phyloP scores from a whole-genome alignment of 2,329 filamentous ascomycete species.

The Mycosphaerella arachidis region DNA sequence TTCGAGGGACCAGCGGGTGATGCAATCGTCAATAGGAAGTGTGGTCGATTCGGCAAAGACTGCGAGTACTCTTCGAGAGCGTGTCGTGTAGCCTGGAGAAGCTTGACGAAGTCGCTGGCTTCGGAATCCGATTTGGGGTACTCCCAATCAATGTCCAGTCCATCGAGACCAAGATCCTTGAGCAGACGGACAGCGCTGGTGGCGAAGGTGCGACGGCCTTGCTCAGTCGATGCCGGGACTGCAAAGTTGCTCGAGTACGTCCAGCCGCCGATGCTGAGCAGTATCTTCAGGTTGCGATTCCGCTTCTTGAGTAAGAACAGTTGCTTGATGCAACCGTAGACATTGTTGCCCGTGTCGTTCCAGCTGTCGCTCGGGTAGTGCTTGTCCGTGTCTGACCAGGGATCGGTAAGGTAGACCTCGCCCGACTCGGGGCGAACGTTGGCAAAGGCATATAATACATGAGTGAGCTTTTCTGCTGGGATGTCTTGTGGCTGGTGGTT shows the following conservation, averaged over 20 bases:
- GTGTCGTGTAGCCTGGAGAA: slow-evolving; percentile 37
- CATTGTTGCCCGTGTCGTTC: slow-evolving; percentile 61
- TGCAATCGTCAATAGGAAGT: slow-evolving; percentile 44
- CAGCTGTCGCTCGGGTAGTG: slow-evolving; percentile 65
- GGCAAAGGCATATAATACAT: slow-evolving; percentile 87
- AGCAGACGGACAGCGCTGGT: slow-evolving; percentile 68
- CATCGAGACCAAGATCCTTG: slow-evolving; percentile 69
- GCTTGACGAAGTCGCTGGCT: slow-evolving; percentile 37
- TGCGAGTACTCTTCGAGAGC: slow-evolving; percentile 40
- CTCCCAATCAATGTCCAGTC: slow-evolving; percentile 49
- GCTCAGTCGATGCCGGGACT: slow-evolving; percentile 58
- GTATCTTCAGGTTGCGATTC: slow-evolving; percentile 70
- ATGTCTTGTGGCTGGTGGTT: slow-evolving; percentile 83
- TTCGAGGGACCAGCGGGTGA: slow-evolving; percentile 43
- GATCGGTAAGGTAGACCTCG: slow-evolving; percentile 69
- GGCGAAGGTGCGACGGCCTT: slow-evolving; percentile 63
- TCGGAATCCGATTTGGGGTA: slow-evolving; percentile 42
- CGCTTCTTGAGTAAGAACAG: slow-evolving; percentile 70
- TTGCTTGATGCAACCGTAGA: slow-evolving; percentile 74
- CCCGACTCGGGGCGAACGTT: slow-evolving; percentile 75
- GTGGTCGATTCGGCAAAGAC: slow-evolving; percentile 32
- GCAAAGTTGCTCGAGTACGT: slow-evolving; percentile 75
- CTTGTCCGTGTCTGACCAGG: slow-evolving; percentile 64
- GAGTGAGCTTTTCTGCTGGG: slow-evolving; percentile 74
- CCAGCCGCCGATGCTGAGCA: slow-evolving; percentile 82